Base-by-base conservation (phyloP, 192 early-diverging fungal genomes). In the Mortierella alpina region DNA sequence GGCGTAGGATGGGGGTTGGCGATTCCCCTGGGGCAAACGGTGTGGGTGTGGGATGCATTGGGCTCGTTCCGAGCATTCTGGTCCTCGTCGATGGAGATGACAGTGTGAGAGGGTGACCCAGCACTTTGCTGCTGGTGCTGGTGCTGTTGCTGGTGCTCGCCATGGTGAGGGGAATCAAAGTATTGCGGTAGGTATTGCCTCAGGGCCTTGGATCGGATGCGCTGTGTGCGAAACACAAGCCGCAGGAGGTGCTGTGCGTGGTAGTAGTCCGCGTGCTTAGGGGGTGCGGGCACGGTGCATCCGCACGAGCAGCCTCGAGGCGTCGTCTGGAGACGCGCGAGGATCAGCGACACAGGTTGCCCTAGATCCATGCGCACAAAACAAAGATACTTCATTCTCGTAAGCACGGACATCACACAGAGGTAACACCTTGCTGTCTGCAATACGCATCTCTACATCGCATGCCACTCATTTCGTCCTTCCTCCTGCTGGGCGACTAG, bases 231-330 rank as follows among this genome's bases (percentile, higher is more conserved):
- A 52, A 80, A 80, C 10, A 80, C 42, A 6, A 80, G 20, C 42
- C 65, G 65, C 23, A 80, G 55, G 49, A 80, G 59, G 53, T 80
- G 77, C 39, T 80, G 77, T 0, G 77, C 77, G 23, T 80, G 77
- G 42, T 80, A 80, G 12, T 72, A 80, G 23, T 72, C 66, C 5
- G 77, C 67, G 41, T 80, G 69, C 40, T 61, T 71, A 5, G 77
- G 77, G 7, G 70, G 77, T 10, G 66, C 31, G 0, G 77, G 77
- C 10, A 58, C 54, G 7, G 77, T 80, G 44, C 77, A 80, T 1
- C 77, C 77, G 64, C 77, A 72, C 17, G 77, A 48, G 41, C 77
- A 80, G 2, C 59, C 58, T 10, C 68, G 77, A 14, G 76, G 65
- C 5, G 65, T 68, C 40, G 77, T 80, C 49, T 72, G 70, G 1